phyloP scores from a whole-genome alignment of 176 grass and related monocot genomes.

The Echinochloa phyllopogon region DNA sequence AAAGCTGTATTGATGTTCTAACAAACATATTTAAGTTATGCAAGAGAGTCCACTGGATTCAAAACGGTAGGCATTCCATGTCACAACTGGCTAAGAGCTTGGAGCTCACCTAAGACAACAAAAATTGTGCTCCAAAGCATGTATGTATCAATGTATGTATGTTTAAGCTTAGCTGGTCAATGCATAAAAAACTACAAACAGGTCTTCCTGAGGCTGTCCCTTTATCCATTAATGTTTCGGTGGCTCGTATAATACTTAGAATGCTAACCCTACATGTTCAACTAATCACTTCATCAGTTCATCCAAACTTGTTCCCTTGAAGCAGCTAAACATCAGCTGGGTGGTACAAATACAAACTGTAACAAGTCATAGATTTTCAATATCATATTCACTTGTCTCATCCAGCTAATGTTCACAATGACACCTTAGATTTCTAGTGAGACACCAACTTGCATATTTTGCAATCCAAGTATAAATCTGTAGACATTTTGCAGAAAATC shows the following conservation, averaged over 20 bases:
- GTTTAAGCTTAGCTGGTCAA: not conserved
- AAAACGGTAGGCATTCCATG: not conserved
- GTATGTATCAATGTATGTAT: not conserved
- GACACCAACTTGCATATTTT: not conserved
- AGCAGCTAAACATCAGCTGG: conserved; percentile 5
- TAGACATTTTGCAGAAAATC: not conserved
- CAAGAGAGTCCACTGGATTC: not conserved
- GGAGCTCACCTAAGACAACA: not conserved
- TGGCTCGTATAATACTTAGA: not conserved
- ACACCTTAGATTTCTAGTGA: not conserved
- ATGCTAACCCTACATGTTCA: conserved; percentile 1
- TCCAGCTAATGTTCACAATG: not conserved
- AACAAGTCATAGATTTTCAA: not conserved
- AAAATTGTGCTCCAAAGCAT: not conserved
- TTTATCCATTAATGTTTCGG: not conserved
- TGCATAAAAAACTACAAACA: not conserved
- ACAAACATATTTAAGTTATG: not conserved
- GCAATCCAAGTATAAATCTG: not conserved
- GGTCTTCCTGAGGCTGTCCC: not conserved
- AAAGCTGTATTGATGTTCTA: not conserved
- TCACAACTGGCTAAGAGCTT: not conserved
- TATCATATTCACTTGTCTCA: conserved; percentile 2
- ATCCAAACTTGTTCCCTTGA: not conserved
- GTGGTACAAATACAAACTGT: not conserved
- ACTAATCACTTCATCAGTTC: not conserved